Percentiles rank a stretch among this genome's conserved stretches.
These are phyloP conservation scores for Apophysomyces elegans DNA, from an alignment of 371 early-diverging fungal genomes.

Conservation along the genomic window DNA sequence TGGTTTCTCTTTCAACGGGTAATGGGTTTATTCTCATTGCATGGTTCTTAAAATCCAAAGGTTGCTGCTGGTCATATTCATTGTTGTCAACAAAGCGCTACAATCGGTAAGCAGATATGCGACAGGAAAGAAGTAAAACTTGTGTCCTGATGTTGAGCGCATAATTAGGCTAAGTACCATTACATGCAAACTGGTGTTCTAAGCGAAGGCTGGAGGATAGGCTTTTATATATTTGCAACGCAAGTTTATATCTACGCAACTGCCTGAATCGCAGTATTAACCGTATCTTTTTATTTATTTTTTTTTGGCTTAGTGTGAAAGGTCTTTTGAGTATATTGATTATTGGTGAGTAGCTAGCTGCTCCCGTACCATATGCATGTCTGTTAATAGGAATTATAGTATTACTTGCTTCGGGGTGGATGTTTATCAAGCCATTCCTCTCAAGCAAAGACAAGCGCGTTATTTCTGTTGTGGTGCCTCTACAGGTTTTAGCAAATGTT, in stretches of 20 bases:
- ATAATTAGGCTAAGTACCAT: conserved; percentile 50
- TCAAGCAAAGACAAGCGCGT: conserved; percentile 58
- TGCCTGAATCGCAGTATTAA: background rate
- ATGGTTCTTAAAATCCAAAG: conserved; percentile 18
- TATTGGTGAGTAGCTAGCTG: conserved; percentile 35
- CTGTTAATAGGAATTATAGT: conserved; percentile 19
- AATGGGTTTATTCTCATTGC: background rate
- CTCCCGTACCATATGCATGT: background rate
- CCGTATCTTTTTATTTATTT: background rate
- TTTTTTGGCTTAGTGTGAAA: conserved; percentile 42
- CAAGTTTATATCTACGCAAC: conserved; percentile 16
- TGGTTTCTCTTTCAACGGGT: background rate
- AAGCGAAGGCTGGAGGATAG: conserved; percentile 59
- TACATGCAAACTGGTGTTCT: conserved; percentile 52
- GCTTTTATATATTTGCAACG: conserved; percentile 63
- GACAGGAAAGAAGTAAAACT: background rate
- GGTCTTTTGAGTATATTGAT: conserved; percentile 61
- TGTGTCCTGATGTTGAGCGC: background rate
- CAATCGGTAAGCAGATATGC: conserved; percentile 44
- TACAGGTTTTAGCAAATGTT: conserved; percentile 60
- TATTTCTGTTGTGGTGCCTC: conserved; percentile 55
- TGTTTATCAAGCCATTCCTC: conserved; percentile 64
- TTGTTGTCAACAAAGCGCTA: conserved; percentile 56
- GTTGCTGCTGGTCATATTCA: conserved; percentile 47
- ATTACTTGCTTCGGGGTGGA: conserved; percentile 64